Evolutionary conservation across 1,284 basidiomycete genomes (phyloP).

Genomic region (Schizophyllum amplum): DNA sequence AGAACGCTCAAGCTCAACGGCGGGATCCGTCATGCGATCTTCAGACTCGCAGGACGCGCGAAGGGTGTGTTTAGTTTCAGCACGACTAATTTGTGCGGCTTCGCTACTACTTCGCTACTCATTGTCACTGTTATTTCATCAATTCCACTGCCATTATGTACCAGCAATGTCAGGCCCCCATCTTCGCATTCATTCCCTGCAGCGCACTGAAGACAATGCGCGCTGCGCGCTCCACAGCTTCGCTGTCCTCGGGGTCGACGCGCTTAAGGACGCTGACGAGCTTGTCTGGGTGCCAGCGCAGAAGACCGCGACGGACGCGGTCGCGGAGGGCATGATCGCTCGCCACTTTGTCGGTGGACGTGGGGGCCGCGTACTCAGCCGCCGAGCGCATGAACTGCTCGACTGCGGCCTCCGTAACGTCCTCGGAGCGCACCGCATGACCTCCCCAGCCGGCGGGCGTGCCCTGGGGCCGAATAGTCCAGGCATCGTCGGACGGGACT

Average conservation of each 20-base stretch:
- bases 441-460: conserved; percentile 4
- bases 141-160: too few relatives aligned
- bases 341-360: conserved; percentile 27
- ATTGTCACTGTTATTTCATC: too few relatives aligned
- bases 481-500: background rate
- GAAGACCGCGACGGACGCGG: conserved; percentile 46
- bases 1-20: too few relatives aligned
- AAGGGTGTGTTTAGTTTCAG: too few relatives aligned
- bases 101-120: too few relatives aligned
- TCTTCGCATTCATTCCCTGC: background rate
- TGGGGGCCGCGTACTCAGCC: conserved; percentile 32
- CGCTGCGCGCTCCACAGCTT: conserved; percentile 33
- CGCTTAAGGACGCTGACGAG: conserved; percentile 41
- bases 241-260: conserved; percentile 42
- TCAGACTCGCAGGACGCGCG: too few relatives aligned
- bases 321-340: conserved; percentile 21
- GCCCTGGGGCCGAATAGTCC: background rate
- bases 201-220: conserved; percentile 16
- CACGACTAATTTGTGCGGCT: too few relatives aligned
- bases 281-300: conserved; percentile 74
- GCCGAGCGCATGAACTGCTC: conserved; percentile 47
- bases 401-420: conserved; percentile 36
- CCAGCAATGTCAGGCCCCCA: too few relatives aligned
- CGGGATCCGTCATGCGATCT: too few relatives aligned
- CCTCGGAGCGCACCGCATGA: conserved; percentile 19